Evolutionary conservation across 1,139 yeast genomes (phyloP).

Genomic region (Geotrichum cucujoidarum): DNA sequence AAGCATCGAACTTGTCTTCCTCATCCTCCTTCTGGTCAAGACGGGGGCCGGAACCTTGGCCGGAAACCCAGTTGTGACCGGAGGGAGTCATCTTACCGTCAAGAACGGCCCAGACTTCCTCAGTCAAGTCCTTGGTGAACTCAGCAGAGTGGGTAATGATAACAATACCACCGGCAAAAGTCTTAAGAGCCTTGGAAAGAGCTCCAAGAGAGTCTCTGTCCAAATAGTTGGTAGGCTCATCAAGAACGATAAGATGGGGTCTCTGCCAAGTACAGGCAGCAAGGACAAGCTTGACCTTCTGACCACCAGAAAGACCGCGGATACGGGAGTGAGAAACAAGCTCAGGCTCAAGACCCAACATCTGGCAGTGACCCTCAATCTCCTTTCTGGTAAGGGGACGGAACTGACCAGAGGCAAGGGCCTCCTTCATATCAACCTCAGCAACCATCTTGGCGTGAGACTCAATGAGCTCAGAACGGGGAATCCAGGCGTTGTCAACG

Average conservation of each 20-base stretch:
- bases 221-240: constrained; percentile 93
- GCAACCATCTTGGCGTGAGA: constrained; percentile 98
- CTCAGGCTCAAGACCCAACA: constrained; percentile 98
- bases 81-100: constrained; percentile 99
- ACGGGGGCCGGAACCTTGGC: constrained; percentile 99
- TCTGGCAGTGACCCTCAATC: constrained; percentile 96
- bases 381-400: constrained; percentile 99
- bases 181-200: constrained; percentile 96
- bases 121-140: constrained; percentile 98
- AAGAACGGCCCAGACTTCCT: constrained; percentile 99
- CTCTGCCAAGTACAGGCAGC: constrained; percentile 99
- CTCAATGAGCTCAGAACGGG: constrained; percentile 99
- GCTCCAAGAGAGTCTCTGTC: constrained; percentile 99
- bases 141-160: constrained; percentile 99
- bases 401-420: constrained; percentile 99
- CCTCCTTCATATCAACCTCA: constrained; percentile 99
- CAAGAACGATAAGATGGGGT: constrained; percentile 98
- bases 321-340: constrained; percentile 99
- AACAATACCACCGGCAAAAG: constrained; percentile 98
- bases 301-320: constrained; percentile 99
- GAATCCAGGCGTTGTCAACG: constrained; percentile 99
- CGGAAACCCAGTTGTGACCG: constrained; percentile 99
- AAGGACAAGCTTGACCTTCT: constrained; percentile 97
- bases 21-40: constrained; percentile 89
- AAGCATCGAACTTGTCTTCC: constrained; percentile 97